Base-by-base conservation (phyloP, 2,329 filamentous ascomycete genomes). In the Teratosphaeria gauchensis region DNA sequence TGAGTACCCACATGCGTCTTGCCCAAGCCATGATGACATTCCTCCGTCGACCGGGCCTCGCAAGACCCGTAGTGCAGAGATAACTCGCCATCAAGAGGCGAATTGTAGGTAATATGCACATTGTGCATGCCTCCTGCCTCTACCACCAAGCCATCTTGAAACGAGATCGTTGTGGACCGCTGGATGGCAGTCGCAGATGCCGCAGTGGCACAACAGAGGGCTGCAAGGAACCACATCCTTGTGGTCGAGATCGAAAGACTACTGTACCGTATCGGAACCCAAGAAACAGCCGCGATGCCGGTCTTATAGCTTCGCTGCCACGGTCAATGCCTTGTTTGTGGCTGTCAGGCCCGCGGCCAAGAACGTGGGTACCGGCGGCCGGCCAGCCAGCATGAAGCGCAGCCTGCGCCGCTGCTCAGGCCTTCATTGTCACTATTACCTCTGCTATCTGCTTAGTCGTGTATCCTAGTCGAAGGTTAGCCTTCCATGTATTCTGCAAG, bases 31-130 rank as follows among this genome's bases (percentile, higher is more conserved):
- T 80, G 77, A 60, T 81, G 76, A 30, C 67, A 68, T n/a, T 77
- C 64, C 4, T 66, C 59, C 8, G 67, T 59, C 8, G 66, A 59
- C 21, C 62, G 53, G 61, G 77, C 73, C 52, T 73, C 66, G 61
- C 78, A 80, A 51, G 72, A 65, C 1, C 78, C 79, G 62, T 80
- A 78, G 6, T 78, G 72, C 28, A 80, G 62, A 1, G 71, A 70
- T 8, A 80, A 58, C 16, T 76, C 68, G 6, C 78, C 78, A 58
- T 78, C 75, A 32, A 77, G 74, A 21, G 70, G 68, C 19, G 71
- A 67, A 46, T 71, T 70, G 60, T 76, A 80, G 4, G 68, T 71
- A 21, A 82, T 68, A 51, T 80, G 74, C 32, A 81, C 70, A 63
- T 82, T 82, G 64, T 81, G 77, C 60, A 81, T 64, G 21, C 68